Conservation (phyloP, 139 green algal genomes). For the Edaphochlamys debaryana region DNA sequence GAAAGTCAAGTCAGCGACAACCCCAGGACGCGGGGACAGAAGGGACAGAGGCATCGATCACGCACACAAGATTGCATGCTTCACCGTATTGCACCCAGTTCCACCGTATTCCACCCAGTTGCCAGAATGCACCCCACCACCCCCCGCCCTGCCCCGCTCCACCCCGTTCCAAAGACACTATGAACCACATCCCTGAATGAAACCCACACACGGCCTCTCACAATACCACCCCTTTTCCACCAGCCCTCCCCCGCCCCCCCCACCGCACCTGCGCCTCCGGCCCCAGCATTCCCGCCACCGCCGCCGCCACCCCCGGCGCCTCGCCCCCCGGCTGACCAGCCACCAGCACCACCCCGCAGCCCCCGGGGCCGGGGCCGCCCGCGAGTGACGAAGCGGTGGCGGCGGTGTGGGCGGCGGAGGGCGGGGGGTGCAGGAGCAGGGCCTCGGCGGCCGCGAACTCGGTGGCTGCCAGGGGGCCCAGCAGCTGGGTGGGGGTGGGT, state of each 20-base stretch:
- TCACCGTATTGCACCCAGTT: no score
- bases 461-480: neutral
- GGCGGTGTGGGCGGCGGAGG: neutral
- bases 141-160: no score
- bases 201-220: no score
- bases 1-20: no score
- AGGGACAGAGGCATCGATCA: no score
- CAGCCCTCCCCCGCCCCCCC: neutral
- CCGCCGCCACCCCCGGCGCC: constrained; percentile 7
- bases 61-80: no score
- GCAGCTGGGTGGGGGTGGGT: neutral
- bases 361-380: neutral
- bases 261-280: neutral
- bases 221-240: no score
- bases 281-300: neutral
- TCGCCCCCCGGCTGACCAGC: constrained; percentile 22
- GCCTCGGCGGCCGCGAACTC: constrained; percentile 9
- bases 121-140: no score
- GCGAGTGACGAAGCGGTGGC: neutral
- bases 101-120: no score
- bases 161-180: no score
- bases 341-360: constrained; percentile 17
- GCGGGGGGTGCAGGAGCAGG: neutral
- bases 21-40: no score
- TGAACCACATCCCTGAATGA: no score